Conservation (phyloP, 768 basidiomycete species). For the Pisolithus microcarpus region DNA sequence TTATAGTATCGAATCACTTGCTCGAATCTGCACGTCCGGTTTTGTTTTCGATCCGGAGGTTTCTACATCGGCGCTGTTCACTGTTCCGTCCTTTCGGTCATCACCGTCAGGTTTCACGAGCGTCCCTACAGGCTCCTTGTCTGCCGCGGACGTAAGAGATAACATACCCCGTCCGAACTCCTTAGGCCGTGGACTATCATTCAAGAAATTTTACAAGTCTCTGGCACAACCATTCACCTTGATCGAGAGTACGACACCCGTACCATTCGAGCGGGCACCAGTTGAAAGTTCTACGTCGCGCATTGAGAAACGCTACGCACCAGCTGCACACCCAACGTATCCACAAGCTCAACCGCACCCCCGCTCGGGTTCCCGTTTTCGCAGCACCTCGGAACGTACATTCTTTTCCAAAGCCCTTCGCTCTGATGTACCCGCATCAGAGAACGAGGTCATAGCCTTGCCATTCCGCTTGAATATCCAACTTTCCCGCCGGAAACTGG, state of each 20-base stretch:
- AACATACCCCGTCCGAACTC: constrained; percentile 24
- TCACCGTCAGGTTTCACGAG: constrained; percentile 15
- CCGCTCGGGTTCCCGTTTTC: constrained; percentile 29
- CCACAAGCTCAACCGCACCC: constrained; percentile 19
- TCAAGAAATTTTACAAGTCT: constrained; percentile 39
- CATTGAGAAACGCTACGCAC: constrained; percentile 1
- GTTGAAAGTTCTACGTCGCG: constrained; percentile 1
- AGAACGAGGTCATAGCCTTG: constrained; percentile 38
- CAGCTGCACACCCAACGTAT: constrained; percentile 24
- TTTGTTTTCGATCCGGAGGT: constrained; percentile 81
- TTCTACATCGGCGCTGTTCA: constrained; percentile 43
- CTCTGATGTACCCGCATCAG: constrained; percentile 32
- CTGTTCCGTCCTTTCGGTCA: constrained; percentile 25
- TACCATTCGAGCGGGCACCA: constrained; percentile 12
- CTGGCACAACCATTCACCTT: constrained; percentile 52
- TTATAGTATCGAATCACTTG: constrained; percentile 73
- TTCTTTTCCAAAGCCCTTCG: constrained; percentile 45
- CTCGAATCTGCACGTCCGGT: constrained; percentile 85
- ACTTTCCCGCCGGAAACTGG: constrained; percentile 48
- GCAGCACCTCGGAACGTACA: constrained; percentile 41
- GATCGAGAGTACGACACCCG: constrained; percentile 15
- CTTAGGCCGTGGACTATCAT: constrained; percentile 37
- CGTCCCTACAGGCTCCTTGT: constrained; percentile 22
- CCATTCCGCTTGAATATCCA: constrained; percentile 59
- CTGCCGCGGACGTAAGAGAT: constrained; percentile 19